phyloP scores from a whole-genome alignment of 2,329 filamentous ascomycete genomes.

The Eutypa lata region DNA sequence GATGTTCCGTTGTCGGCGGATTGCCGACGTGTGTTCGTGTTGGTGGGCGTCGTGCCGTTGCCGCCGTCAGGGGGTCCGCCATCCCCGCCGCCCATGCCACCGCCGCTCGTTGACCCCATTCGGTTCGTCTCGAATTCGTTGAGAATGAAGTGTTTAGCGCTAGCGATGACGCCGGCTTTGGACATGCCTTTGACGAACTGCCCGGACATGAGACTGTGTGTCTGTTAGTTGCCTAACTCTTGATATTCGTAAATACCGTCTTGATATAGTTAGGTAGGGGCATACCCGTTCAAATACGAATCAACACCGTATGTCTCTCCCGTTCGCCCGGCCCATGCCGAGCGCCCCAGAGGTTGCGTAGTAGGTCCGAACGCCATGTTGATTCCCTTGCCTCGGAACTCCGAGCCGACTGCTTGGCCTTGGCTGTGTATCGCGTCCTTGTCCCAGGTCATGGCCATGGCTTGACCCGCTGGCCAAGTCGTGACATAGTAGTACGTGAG shows the following conservation, averaged over 20 bases:
- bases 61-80: no score
- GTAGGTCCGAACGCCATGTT: conserved; percentile 24
- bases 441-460: conserved; percentile 25
- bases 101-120: neutral
- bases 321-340: conserved; percentile 18
- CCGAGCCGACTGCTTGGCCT: conserved; percentile 10
- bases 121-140: conserved; percentile 14
- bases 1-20: neutral
- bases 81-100: conserved; percentile 3
- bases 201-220: neutral
- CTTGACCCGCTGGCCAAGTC: conserved; percentile 21
- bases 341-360: conserved; percentile 21
- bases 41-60: neutral
- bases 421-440: conserved; percentile 12
- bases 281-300: conserved; percentile 11
- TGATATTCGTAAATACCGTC: no score
- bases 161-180: conserved; percentile 4
- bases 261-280: neutral
- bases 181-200: neutral
- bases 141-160: conserved; percentile 6
- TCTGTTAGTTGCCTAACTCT: no score
- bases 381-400: conserved; percentile 21
- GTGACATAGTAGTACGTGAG: conserved; percentile 24
- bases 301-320: conserved; percentile 22
- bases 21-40: neutral